phyloP scores from a whole-genome alignment of 305 asterid species.

The Fraxinus sp. region DNA sequence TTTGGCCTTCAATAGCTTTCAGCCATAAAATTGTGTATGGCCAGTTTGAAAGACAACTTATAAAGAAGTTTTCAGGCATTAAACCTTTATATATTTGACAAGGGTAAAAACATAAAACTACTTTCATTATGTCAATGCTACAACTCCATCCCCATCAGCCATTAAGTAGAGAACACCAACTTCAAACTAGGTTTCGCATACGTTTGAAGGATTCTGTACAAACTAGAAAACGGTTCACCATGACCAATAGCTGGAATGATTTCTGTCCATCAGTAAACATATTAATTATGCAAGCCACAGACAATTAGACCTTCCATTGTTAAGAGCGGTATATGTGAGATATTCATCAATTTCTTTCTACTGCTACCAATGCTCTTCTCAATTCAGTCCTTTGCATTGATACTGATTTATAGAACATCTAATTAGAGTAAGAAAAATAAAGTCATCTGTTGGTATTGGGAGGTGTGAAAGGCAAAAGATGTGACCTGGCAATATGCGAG shows the following conservation, averaged over 20 bases:
- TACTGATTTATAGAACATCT: not conserved
- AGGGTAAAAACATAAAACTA: not conserved
- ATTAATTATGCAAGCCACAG: not conserved
- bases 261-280: not conserved
- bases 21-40: not conserved
- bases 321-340: not conserved
- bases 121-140: not conserved
- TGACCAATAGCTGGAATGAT: not conserved
- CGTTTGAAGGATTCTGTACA: not conserved
- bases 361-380: not conserved
- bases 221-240: not conserved
- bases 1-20: not conserved
- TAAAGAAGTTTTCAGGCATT: not conserved
- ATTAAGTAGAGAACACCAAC: not conserved
- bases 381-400: not conserved
- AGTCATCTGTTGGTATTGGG: not conserved
- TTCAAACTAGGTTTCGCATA: not conserved
- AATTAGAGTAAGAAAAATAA: not conserved
- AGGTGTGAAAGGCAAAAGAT: not conserved
- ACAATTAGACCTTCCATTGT: not conserved
- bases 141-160: not conserved
- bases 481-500: not conserved
- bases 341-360: not conserved
- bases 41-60: not conserved
- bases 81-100: not conserved